Evolutionary conservation across 257 asterid species (phyloP).

Genomic region (Gentiana straminea): DNA sequence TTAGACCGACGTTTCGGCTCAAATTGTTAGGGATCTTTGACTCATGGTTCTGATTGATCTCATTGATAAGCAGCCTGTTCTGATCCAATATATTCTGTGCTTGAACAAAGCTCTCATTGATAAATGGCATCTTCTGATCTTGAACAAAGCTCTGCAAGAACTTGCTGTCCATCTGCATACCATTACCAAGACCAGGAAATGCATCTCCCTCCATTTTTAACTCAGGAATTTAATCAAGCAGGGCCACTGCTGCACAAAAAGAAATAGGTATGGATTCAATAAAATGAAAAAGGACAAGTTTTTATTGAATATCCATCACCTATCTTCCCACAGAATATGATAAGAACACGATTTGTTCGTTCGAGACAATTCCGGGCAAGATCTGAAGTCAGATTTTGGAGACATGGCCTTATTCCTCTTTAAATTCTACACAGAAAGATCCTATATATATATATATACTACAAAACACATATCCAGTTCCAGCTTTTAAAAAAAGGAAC

Average conservation of each 20-base stretch:
- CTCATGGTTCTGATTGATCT: constrained; percentile 89
- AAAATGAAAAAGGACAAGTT: constrained; percentile 11
- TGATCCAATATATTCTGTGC: constrained; percentile 78
- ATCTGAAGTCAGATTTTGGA: constrained; percentile 54
- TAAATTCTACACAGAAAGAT: constrained; percentile 6
- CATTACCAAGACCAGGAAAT: constrained; percentile 49
- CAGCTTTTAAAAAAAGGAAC: constrained; percentile 37
- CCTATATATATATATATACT: constrained; percentile 13
- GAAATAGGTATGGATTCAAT: constrained; percentile 2
- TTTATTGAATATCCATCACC: constrained; percentile 39
- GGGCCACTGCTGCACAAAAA: constrained; percentile 21
- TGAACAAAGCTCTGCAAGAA: constrained; percentile 42
- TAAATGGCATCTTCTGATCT: constrained; percentile 25
- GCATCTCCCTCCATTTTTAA: constrained; percentile 70
- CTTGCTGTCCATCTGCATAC: constrained; percentile 56
- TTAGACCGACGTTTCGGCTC: constrained; percentile 73
- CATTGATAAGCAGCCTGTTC: constrained; percentile 61
- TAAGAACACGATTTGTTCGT: constrained; percentile 55
- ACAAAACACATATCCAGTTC: constrained; percentile 12
- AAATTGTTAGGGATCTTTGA: constrained; percentile 72
- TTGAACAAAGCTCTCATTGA: constrained; percentile 44
- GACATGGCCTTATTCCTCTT: constrained; percentile 32
- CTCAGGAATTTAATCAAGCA: constrained; percentile 15
- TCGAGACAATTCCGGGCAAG: constrained; percentile 55
- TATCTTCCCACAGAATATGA: constrained; percentile 24